phyloP scores from a whole-genome alignment of 331 rosid genomes.

The Quercus phellos region DNA sequence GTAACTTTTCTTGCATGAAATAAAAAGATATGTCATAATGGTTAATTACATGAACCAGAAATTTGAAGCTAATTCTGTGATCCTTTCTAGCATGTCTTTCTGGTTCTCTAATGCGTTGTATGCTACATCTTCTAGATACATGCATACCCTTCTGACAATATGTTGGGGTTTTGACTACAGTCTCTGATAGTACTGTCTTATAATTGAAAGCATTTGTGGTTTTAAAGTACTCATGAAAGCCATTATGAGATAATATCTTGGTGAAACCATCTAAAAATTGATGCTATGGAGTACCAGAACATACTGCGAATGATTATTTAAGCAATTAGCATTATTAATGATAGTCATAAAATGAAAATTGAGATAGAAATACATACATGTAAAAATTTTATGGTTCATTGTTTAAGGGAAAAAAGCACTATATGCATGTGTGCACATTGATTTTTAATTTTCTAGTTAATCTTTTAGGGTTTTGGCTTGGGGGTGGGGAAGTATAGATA shows the following conservation, averaged over 20 bases:
- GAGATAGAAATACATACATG: neutral
- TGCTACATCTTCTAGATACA: neutral
- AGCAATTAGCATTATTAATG: neutral
- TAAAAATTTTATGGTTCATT: neutral
- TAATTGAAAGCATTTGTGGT: neutral
- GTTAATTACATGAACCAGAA: neutral
- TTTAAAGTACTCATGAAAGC: neutral
- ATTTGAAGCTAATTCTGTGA: neutral
- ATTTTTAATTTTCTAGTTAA: neutral
- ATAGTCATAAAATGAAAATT: neutral
- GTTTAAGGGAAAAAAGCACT: neutral
- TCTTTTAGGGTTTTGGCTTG: neutral
- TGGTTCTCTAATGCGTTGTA: neutral
- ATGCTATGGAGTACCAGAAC: neutral
- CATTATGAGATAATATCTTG: neutral
- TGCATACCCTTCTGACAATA: neutral
- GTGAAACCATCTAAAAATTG: neutral
- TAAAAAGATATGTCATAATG: neutral
- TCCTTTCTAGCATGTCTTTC: neutral
- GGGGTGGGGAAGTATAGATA: neutral
- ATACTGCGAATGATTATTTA: neutral
- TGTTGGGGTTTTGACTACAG: neutral
- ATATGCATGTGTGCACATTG: neutral
- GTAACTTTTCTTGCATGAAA: conserved; percentile 23
- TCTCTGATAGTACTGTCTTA: neutral